These are phyloP conservation scores for Botrytis sinoallii DNA, from an alignment of 2,329 filamentous ascomycete species.

Conservation along the genomic window DNA sequence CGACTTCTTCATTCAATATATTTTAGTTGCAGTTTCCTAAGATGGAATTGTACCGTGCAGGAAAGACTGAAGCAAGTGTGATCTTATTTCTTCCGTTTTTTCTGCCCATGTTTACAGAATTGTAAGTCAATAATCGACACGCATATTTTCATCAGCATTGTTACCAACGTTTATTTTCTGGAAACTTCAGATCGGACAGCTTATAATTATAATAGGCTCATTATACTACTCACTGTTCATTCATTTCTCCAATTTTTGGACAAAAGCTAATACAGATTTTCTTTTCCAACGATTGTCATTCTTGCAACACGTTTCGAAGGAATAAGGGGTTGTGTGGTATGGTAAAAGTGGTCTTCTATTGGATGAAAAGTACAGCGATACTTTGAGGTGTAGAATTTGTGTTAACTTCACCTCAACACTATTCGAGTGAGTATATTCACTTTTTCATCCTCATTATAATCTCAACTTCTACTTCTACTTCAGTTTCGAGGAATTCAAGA, in stretches of 20 bases:
- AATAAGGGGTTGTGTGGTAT: neutral
- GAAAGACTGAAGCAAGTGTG: neutral
- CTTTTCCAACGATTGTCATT: fast-evolving
- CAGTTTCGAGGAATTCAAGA: neutral
- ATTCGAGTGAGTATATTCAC: neutral
- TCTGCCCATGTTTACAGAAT: neutral
- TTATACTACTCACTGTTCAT: no score
- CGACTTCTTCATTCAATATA: no score
- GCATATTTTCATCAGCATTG: neutral
- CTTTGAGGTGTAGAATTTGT: neutral
- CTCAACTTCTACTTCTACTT: neutral
- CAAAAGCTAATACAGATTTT: fast-evolving
- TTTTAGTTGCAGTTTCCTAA: no score
- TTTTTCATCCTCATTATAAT: neutral
- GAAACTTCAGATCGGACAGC: neutral
- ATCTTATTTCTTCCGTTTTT: no score
- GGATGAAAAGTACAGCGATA: neutral
- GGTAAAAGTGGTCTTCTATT: neutral
- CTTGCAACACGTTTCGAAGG: neutral
- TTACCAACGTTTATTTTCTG: neutral
- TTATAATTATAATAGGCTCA: neutral
- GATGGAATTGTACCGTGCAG: fast-evolving
- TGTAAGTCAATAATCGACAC: fast-evolving
- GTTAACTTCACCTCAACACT: neutral
- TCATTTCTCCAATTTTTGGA: neutral